Evolutionary conservation across 768 basidiomycete genomes (phyloP), one percentile per base, ranked within the genome.

Genomic region (Collybia mongolica): DNA sequence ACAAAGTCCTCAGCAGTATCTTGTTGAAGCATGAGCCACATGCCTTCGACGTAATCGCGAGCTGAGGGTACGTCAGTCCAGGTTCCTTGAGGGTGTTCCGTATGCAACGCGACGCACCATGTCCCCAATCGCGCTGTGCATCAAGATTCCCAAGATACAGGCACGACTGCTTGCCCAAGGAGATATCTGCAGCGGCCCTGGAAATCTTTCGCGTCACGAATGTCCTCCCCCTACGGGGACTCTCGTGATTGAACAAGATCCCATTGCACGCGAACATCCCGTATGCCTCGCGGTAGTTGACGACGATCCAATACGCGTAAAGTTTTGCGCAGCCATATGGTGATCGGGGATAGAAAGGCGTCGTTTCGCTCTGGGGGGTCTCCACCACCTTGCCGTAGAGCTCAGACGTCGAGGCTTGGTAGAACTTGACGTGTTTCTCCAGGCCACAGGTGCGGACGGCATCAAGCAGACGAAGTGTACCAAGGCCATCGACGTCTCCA

Each of bases 211-310:
- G 79, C 37, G 95, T 97, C 58, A 98, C 94, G 72, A 98, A 98
- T 6, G 94, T 98, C 64, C 94, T 75, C 18, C 95, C 95, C 59
- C 95, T 80, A 44, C 95, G 81, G 12, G 96, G 95, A 59, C 93
- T 96, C 73, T 98, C 95, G 71, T 98, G 95, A 66, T 98, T 97
- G 84, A 97, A 98, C 59, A 98, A 71, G 63, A 98, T 98, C 42
- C 95, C 95, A 68, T 97, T 97, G 70, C 90, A 94, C 15, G 93
- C 91, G 71, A 84, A 95, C 89, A 98, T 94, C 55, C 88, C 90
- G 64, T 98, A 98, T 40, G 93, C 86, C 72, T 98, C 95, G 51
- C 93, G 82, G 69, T 93, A 93, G 72, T 93, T 93, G 61, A 92
- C 86, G 32, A 84, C 85, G 68, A 93, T 91, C 89, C 89, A 93